Conservation (phyloP, 1,139 yeast species). For the Pichia sp. region DNA sequence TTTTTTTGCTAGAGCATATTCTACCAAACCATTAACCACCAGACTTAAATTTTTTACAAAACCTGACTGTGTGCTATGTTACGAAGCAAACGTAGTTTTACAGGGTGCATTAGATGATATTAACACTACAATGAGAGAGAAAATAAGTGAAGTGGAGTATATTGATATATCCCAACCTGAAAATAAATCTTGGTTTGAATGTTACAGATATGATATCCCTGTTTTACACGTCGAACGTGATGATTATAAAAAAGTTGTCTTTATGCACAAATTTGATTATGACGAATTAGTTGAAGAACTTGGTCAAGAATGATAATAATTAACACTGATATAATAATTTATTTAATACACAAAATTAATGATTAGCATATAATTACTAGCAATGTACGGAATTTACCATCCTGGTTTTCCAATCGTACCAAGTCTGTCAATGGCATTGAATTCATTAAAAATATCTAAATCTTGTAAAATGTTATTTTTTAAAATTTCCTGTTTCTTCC, state of each 20-base stretch:
- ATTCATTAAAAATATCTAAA: slow-evolving; percentile 13
- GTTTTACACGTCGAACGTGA: slow-evolving; percentile 66
- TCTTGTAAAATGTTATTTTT: slow-evolving; percentile 7
- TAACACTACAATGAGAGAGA: slow-evolving; percentile 7
- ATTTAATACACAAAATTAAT: background rate
- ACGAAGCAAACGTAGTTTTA: slow-evolving; percentile 56
- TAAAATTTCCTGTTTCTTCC: background rate
- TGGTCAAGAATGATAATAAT: slow-evolving; percentile 24
- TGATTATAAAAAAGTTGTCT: slow-evolving; percentile 45
- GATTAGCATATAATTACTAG: background rate
- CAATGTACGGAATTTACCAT: slow-evolving; percentile 4
- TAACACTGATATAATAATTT: background rate
- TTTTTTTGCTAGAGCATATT: background rate
- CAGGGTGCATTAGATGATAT: slow-evolving; percentile 34
- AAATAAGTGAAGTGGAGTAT: slow-evolving; percentile 35
- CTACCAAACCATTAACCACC: slow-evolving; percentile 6
- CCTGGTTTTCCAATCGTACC: slow-evolving; percentile 9
- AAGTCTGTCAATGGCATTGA: slow-evolving; percentile 12
- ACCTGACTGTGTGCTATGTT: slow-evolving; percentile 73
- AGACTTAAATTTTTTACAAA: slow-evolving; percentile 65
- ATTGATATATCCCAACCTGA: slow-evolving; percentile 66
- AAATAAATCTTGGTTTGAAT: slow-evolving; percentile 70
- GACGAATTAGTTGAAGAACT: slow-evolving; percentile 49
- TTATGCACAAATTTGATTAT: slow-evolving; percentile 69
- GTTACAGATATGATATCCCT: slow-evolving; percentile 82